Base-by-base conservation (phyloP, 371 early-diverging fungal genomes). In the Syncephalastrum monosporum region DNA sequence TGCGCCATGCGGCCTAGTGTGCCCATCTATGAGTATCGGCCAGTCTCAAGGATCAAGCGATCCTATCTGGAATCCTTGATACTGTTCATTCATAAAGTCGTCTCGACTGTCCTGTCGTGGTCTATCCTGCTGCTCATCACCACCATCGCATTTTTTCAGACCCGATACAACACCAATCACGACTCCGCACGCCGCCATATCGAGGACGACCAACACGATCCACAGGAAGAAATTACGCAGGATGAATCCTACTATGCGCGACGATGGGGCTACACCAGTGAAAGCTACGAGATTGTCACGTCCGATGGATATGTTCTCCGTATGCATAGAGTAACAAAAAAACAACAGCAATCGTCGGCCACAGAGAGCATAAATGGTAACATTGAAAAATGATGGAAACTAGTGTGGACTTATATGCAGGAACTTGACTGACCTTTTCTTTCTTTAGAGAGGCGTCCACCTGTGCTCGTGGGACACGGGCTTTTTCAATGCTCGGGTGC, bases 401-500 rank as follows among this genome's bases (percentile, higher is more conserved):
- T 23, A 23, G 1, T 8, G 6, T 50, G 2, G 21, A 21, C 21
- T 21, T 21, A 21, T 13, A 29, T 25, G 19, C 23, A 50, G 25
- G 29, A 19, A 49, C 2, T 41, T 14, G 42, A 54, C 21, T 57
- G 49, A 38, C 55, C 16, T 55, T 13, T 43, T 53, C 25, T 6
- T 29, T 15, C 16, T 52, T 21, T 65, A 65, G 67, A 49, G 17
- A 71, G 55, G 42, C 55, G n/a, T 13, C 55, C 38, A 33, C 77
- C 84, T 13, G 72, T 85, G 24, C 49, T 85, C 16, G 56, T 83
- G 7, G 76, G 81, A 43, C 86, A 85, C 64, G 85, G 85, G 16
- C 62, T 85, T n/a, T 82, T 85, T 55, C 85, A 85, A 61, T 74
- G 77, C 49, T 69, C 76, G 16, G 86, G 86, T 10, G 82, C 74